These are phyloP conservation scores for Physocladia obscura DNA, from an alignment of 192 early-diverging fungal genomes.

Conservation along the genomic window DNA sequence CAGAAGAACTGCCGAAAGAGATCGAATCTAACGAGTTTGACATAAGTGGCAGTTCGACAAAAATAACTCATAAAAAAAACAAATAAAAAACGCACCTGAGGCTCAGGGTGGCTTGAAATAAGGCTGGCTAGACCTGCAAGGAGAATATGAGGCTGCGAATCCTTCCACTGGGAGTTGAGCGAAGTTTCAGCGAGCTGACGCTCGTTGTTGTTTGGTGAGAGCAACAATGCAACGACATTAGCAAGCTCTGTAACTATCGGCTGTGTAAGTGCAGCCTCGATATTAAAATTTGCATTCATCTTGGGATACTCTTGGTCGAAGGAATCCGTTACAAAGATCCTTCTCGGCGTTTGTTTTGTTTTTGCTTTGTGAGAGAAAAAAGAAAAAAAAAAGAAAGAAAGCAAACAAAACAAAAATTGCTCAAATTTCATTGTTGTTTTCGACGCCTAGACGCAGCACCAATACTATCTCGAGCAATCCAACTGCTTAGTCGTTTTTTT, in stretches of 20 bases:
- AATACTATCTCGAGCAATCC: not conserved
- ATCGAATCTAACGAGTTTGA: constrained; percentile 62
- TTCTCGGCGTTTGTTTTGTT: too few relatives aligned
- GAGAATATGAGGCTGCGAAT: constrained; percentile 61
- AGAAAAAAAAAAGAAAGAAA: constrained; percentile 11
- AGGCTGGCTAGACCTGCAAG: constrained; percentile 61
- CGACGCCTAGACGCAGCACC: not conserved
- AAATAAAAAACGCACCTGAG: constrained; percentile 30
- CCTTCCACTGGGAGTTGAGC: constrained; percentile 63
- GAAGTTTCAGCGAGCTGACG: constrained; percentile 63
- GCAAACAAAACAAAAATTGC: not conserved
- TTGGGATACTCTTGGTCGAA: too few relatives aligned
- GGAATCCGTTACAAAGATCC: too few relatives aligned
- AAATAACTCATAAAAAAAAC: too few relatives aligned
- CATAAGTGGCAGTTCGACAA: too few relatives aligned
- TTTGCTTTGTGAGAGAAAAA: not conserved
- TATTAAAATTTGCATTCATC: not conserved
- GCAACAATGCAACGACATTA: constrained; percentile 37
- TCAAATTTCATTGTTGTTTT: not conserved
- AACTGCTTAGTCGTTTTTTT: not conserved
- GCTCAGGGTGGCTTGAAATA: constrained; percentile 48
- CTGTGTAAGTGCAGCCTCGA: not conserved
- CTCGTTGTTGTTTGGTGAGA: constrained; percentile 59
- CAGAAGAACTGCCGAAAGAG: constrained; percentile 67
- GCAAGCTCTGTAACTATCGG: constrained; percentile 32